These are phyloP conservation scores for Apophysomyces trapeziformis DNA, from an alignment of 371 early-diverging fungal genomes.

Conservation along the genomic window DNA sequence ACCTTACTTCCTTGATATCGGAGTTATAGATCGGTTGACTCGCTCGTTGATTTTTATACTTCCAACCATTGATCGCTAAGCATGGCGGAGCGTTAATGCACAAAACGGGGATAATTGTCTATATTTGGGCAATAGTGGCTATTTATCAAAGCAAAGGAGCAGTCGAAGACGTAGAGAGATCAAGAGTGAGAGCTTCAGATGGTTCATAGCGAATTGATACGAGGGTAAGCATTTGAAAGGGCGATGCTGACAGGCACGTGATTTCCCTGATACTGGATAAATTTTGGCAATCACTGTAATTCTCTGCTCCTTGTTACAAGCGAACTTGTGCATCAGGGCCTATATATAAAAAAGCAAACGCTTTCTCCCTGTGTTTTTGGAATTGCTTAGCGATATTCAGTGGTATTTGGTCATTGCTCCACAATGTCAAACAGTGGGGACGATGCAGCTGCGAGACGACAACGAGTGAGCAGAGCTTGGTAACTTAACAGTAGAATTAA, in stretches of 20 bases:
- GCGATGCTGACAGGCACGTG: not conserved
- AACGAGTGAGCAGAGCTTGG: conserved; percentile 33
- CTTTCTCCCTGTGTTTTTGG: not conserved
- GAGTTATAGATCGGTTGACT: too few species aligned
- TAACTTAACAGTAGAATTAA: not conserved
- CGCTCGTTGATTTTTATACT: too few species aligned
- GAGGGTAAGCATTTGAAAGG: not conserved
- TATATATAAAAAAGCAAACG: not conserved
- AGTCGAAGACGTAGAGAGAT: not conserved
- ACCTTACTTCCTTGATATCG: too few species aligned
- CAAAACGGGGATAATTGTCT: conserved; percentile 3
- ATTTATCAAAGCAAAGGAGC: not conserved
- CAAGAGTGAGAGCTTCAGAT: not conserved
- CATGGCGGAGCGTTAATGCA: not conserved
- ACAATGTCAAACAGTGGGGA: conserved; percentile 19
- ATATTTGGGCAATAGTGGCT: conserved; percentile 2
- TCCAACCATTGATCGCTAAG: too few species aligned
- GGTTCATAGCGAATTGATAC: too few species aligned
- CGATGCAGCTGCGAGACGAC: conserved; percentile 20
- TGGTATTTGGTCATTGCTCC: not conserved
- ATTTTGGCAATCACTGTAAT: too few species aligned
- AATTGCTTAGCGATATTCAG: not conserved
- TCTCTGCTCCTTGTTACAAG: not conserved
- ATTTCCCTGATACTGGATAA: not conserved
- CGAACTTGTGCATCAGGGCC: not conserved